Conservation (phyloP, 768 basidiomycete species). For the Termitomyces sp. region DNA sequence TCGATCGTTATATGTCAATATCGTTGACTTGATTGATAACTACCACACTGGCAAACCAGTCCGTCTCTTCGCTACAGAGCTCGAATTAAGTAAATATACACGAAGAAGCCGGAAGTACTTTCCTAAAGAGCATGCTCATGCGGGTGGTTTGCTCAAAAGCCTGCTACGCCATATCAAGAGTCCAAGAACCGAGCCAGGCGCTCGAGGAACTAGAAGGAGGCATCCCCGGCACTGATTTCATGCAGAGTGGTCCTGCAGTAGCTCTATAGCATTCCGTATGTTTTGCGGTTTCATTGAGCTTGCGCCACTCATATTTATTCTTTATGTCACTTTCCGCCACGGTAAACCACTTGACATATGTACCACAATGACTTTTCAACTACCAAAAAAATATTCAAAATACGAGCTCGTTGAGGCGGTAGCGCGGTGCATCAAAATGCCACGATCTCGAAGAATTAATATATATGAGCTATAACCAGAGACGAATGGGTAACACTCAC, state of each 20-base stretch:
- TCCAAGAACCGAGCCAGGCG: neutral
- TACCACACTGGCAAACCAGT: slow-evolving; percentile 5
- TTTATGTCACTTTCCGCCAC: neutral
- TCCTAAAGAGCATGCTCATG: slow-evolving; percentile 22
- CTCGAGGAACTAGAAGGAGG: neutral
- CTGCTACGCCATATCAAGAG: slow-evolving; percentile 24
- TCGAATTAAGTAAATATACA: slow-evolving; percentile 27
- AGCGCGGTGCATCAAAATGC: too few relatives aligned
- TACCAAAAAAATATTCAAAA: too few relatives aligned
- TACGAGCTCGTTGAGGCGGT: too few relatives aligned
- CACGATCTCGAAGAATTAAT: too few relatives aligned
- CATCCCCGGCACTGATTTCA: neutral
- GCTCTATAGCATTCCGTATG: neutral
- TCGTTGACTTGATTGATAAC: slow-evolving; percentile 30
- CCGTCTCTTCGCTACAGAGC: slow-evolving; percentile 18
- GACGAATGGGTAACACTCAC: neutral
- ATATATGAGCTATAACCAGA: too few relatives aligned
- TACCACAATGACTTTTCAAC: too few relatives aligned
- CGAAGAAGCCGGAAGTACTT: slow-evolving; percentile 20
- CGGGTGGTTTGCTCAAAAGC: slow-evolving; percentile 24
- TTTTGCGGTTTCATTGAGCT: neutral
- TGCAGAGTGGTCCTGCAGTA: too few relatives aligned
- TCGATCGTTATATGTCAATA: slow-evolving; percentile 26
- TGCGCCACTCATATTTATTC: neutral
- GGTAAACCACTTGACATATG: too few relatives aligned